A percentile compares a stretch with the other conserved stretches of the same genome.
Conservation (phyloP, 352 stramenopile genomes). For the Phytopythium mirpurense region DNA sequence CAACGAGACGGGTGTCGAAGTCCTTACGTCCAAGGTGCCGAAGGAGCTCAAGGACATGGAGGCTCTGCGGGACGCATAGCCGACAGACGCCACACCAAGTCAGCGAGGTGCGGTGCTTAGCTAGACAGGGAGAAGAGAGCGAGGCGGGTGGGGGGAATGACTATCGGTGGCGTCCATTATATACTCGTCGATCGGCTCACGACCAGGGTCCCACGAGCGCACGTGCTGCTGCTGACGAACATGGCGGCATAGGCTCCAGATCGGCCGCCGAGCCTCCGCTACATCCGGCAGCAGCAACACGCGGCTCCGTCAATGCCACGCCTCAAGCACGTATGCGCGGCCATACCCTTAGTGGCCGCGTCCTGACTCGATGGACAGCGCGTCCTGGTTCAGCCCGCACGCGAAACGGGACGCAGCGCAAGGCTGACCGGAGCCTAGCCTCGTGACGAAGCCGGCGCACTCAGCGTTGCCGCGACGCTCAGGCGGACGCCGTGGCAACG, state of each 20-base stretch:
- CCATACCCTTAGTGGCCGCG: too few species aligned
- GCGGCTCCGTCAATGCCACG: neutral
- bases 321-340: too few species aligned
- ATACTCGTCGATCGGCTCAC: too few species aligned
- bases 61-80: conserved; percentile 38
- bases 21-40: conserved; percentile 59
- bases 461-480: neutral
- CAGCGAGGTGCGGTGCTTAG: too few species aligned
- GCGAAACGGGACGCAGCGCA: too few species aligned
- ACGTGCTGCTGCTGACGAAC: neutral
- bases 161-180: too few species aligned
- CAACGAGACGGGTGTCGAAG: conserved; percentile 64
- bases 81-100: neutral
- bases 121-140: too few species aligned
- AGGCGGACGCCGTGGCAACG: neutral
- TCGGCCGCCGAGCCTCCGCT: neutral
- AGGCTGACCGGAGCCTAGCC: too few species aligned
- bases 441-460: neutral
- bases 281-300: neutral
- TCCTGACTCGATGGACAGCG: too few species aligned
- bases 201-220: neutral
- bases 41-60: conserved; percentile 74
- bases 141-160: too few species aligned
- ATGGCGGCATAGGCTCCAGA: neutral
- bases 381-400: too few species aligned